A percentile compares a stretch with the other conserved stretches of the same genome.
Conservation (phyloP, 345 rosid genomes). For the Stellera chamaejasme region DNA sequence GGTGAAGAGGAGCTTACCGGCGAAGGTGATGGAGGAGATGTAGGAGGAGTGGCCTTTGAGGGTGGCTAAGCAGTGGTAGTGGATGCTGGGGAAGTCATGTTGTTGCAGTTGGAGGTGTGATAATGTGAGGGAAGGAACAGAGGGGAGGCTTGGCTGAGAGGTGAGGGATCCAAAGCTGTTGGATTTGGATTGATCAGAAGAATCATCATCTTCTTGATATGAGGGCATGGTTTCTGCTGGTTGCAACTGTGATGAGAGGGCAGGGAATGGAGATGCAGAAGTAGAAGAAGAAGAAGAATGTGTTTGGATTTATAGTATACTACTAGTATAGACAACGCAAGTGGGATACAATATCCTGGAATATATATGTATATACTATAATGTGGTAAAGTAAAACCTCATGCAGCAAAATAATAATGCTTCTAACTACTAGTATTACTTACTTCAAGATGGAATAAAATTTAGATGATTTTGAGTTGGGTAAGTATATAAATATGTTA, state of each 20-base stretch:
- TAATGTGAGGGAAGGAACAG: slow-evolving; percentile 28
- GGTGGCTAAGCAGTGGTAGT: slow-evolving; percentile 50
- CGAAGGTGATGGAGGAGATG: slow-evolving; percentile 50
- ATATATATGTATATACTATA: no score
- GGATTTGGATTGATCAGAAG: slow-evolving; percentile 14
- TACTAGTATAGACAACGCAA: neutral
- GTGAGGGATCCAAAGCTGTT: slow-evolving; percentile 11
- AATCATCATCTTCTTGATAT: slow-evolving; percentile 11
- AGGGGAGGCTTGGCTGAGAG: slow-evolving; percentile 35
- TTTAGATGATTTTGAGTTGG: no score
- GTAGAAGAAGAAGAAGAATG: slow-evolving; percentile 20
- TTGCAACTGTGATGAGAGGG: neutral
- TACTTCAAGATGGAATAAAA: no score
- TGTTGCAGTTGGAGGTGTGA: slow-evolving; percentile 16
- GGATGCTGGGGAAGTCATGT: slow-evolving; percentile 10
- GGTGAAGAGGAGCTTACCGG: slow-evolving; percentile 57
- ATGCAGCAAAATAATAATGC: no score
- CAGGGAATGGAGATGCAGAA: neutral
- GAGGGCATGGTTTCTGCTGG: slow-evolving; percentile 17
- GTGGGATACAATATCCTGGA: no score
- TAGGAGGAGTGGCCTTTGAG: slow-evolving; percentile 55
- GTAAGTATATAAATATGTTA: no score
- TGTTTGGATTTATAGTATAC: slow-evolving; percentile 8
- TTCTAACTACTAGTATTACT: no score
- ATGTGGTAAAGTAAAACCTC: no score